Percentiles rank a stretch among this genome's conserved stretches.
phyloP scores from a whole-genome alignment of 73 alveolate genomes.

The Stentor coeruleus region DNA sequence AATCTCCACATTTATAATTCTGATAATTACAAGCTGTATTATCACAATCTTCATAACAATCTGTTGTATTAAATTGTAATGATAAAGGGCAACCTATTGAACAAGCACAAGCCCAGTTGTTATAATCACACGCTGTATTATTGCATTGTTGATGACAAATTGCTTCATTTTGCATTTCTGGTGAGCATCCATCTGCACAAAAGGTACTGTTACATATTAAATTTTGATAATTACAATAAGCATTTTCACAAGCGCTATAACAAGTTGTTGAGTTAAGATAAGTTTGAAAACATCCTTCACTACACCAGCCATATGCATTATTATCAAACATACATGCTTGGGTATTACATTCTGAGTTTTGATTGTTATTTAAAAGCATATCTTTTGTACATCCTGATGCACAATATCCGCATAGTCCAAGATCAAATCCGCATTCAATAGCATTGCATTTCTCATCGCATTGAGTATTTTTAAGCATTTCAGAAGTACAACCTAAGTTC shows the following conservation, averaged over 20 bases:
- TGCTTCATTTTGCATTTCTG: background rate
- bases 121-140: background rate
- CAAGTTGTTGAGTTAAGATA: background rate
- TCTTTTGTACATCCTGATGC: background rate
- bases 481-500: conserved; percentile 17
- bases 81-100: background rate
- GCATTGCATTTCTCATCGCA: background rate
- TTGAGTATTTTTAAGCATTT: background rate
- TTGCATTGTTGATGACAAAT: background rate
- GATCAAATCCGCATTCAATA: background rate
- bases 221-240: background rate
- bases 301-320: background rate
- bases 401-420: conserved; percentile 1
- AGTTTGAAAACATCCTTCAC: background rate
- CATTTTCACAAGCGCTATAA: background rate
- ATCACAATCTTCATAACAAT: background rate
- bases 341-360: background rate
- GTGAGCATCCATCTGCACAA: background rate
- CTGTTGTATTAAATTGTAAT: background rate
- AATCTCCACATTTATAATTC: background rate
- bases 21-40: background rate
- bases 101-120: background rate
- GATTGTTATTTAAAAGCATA: background rate
- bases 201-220: background rate
- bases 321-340: background rate